Evolutionary conservation across 345 rosid genomes (phyloP), one percentile per base, ranked within the genome.

Genomic region (Brassica juncea): DNA sequence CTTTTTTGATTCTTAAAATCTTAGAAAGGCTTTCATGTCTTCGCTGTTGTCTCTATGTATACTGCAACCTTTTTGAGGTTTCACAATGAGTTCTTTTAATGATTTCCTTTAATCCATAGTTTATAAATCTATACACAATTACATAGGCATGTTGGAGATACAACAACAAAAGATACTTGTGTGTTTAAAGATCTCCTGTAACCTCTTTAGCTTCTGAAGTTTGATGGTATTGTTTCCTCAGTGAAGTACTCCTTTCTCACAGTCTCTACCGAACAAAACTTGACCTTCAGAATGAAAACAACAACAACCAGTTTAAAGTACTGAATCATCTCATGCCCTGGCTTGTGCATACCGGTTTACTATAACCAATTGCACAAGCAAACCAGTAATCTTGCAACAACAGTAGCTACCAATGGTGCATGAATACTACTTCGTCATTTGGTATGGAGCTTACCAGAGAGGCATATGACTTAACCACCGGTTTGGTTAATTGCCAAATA

Each of bases 171-270:
- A 68, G 75, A 52, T 49, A 14, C 39, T 44, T 32, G 47, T 68
- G 58, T 25, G 23, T 42, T 7, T 14, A 34, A 79, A 62, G 35
- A 9, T 80, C 37, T 68, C 70, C 31, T 21, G 12, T 21, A 44
- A 23, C 55, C 37, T 42, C 77, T 72, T 82, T 70, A 92, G 71
- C 84, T 83, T 80, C 73, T 88, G 62, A 91, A 94, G 82, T 9
- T 65, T 72, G 71, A 62, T 1, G 99, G 97, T 61, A 89, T 5
- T 4, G 92, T 92, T 84, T 82, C 95, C 84, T 90, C 91, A 6
- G 94, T 91, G 76, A 92, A 92, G 80, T 91, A 92, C 42, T 91
- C 95, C 61, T 81, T 85, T 82, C 90, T 85, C 59, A 91, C 82
- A 0, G 87, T 84, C 70, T 90, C 97, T 72, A 6, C 85, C 0